Base-by-base conservation (phyloP, 106 monocot genomes). In the Apostasia ramifera region DNA sequence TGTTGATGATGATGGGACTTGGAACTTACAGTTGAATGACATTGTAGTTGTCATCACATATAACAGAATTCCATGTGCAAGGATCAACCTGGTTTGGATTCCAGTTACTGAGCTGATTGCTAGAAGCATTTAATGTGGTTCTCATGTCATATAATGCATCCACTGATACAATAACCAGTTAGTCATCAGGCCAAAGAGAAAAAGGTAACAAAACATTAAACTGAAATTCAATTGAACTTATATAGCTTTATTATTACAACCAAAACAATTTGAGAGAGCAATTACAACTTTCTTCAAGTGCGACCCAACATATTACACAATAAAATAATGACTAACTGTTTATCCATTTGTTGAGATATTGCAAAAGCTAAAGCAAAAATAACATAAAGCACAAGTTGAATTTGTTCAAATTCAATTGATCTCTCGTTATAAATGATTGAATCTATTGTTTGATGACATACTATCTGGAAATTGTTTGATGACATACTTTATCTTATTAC, bases 21-120 rank as follows among this genome's bases (percentile, higher is more conserved):
- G 0, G 39, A 57, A 80, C 91, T 84, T 79, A 95, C 95, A 95
- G 86, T 79, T 71, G 71, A 70, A 80, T 73, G 10, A 95, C 95
- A 67, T 86, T 86, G 40, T 79, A 67, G 73, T 86, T 80, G 57
- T 3, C 49, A 80, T 92, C 95, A 77, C 92, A 95, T n/a, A 92
- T 86, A 73, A 95, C 76, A 53, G 72, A 83, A 72, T 72, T 85
- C 89, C 85, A 89, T 44, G 89, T 85, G 70, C 85, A 85, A 64
- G 89, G 85, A 66, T 80, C 76, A 55, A 89, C 89, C 66, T 80
- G 82, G 72, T 89, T 82, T 62, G 49, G 69, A 44, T 80, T 89
- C 89, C 89, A 89, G 53, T 89, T 80, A 50, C 53, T 2, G 59
- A 89, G 82, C 68, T 89, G 89, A 75, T 77, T 70, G 54, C 41